Evolutionary conservation across 768 basidiomycete genomes (phyloP).

Genomic region (Austroboletus eburneus): DNA sequence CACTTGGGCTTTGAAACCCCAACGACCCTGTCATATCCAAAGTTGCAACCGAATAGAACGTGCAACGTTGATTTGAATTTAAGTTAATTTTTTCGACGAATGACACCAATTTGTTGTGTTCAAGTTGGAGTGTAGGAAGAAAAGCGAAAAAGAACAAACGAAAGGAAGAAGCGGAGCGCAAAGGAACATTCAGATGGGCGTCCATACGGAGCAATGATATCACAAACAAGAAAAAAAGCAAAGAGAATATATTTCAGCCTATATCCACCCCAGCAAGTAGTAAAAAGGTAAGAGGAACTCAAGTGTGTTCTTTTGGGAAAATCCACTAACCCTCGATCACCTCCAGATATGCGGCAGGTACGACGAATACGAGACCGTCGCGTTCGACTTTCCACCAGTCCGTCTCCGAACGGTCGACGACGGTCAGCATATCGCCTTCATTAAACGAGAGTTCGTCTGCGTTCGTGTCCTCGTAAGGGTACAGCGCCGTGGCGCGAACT

Average conservation of each 20-base stretch:
- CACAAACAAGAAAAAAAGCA: conserved; percentile 42
- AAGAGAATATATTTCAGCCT: conserved; percentile 77
- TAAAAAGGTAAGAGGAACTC: conserved; percentile 47
- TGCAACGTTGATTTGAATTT: conserved; percentile 7
- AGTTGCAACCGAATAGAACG: conserved; percentile 2
- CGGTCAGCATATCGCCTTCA: conserved; percentile 72
- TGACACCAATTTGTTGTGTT: conserved; percentile 6
- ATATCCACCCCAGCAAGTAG: conserved; percentile 43
- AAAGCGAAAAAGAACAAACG: background rate
- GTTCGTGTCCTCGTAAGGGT: conserved; percentile 65
- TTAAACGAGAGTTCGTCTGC: conserved; percentile 82
- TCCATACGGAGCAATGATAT: conserved; percentile 29
- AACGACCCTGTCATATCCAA: no score
- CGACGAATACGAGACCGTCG: conserved; percentile 81
- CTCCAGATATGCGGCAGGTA: conserved; percentile 90
- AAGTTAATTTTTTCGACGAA: background rate
- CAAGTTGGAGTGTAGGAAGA: background rate
- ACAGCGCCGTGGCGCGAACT: conserved; percentile 77
- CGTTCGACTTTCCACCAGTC: conserved; percentile 98
- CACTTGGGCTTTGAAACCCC: background rate
- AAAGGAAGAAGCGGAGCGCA: background rate
- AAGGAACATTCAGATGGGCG: conserved; percentile 7
- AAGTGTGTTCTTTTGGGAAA: conserved; percentile 34
- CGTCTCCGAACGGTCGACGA: conserved; percentile 78
- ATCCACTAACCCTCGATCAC: conserved; percentile 83